A percentile compares a stretch with the other conserved stretches of the same genome.
Evolutionary conservation across 2,329 filamentous ascomycete genomes (phyloP).

Genomic region (Xylaria arbuscula): DNA sequence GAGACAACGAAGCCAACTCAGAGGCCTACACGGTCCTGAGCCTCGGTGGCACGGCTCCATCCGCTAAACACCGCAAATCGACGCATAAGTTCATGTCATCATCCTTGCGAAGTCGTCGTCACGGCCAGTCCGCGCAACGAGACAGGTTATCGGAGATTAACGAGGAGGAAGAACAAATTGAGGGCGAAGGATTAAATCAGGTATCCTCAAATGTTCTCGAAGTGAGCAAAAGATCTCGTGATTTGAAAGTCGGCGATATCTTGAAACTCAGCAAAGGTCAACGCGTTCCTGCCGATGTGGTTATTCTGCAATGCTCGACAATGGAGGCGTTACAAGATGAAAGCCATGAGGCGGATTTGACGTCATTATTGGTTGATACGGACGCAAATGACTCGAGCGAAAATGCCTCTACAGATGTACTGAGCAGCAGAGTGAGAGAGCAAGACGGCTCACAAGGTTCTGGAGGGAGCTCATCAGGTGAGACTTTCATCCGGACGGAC

Average conservation of each 20-base stretch:
- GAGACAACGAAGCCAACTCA: constrained; percentile 94
- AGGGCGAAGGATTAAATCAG: constrained; percentile 54
- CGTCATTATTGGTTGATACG: constrained; percentile 57
- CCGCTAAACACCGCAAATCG: constrained; percentile 51
- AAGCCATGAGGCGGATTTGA: constrained; percentile 50
- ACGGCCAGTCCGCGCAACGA: constrained; percentile 51
- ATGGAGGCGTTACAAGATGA: constrained; percentile 59
- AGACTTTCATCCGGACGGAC: constrained; percentile 97
- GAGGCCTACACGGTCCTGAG: constrained; percentile 84
- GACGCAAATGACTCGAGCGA: constrained; percentile 42
- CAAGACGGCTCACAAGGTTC: constrained; percentile 48
- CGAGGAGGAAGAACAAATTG: constrained; percentile 71
- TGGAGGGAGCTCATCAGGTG: constrained; percentile 68
- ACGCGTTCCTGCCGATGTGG: constrained; percentile 91
- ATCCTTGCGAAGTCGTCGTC: constrained; percentile 53
- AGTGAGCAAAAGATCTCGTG: constrained; percentile 81
- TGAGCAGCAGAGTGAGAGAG: constrained; percentile 51
- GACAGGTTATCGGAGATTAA: constrained; percentile 72
- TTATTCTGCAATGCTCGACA: constrained; percentile 85
- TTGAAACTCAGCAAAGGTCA: constrained; percentile 92
- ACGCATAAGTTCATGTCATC: constrained; percentile 62
- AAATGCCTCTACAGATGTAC: constrained; percentile 50
- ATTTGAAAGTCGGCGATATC: constrained; percentile 95
- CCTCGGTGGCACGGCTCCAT: constrained; percentile 69
- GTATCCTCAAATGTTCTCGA: constrained; percentile 70